phyloP scores from a whole-genome alignment of 768 basidiomycete species.

The Russula brevipes region DNA sequence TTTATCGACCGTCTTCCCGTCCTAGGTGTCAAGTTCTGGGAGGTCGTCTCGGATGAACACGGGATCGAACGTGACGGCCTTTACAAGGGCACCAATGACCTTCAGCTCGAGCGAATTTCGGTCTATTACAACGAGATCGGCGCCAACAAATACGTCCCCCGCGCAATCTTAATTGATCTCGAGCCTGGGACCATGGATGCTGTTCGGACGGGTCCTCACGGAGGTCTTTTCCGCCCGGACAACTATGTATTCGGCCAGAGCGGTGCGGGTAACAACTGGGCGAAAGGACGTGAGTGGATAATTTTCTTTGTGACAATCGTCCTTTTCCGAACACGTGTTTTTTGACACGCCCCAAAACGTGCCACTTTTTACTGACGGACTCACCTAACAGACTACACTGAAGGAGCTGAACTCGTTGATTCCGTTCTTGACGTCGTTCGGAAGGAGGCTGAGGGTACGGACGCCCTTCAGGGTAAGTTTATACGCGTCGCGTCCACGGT shows the following conservation, averaged over 20 bases:
- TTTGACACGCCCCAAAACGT: slow-evolving; percentile 20
- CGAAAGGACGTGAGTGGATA: slow-evolving; percentile 86
- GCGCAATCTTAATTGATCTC: slow-evolving; percentile 94
- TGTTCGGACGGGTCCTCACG: slow-evolving; percentile 84
- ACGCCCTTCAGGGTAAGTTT: slow-evolving; percentile 89
- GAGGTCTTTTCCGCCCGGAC: slow-evolving; percentile 92
- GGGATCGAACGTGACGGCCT: slow-evolving; percentile 90
- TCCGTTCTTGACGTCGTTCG: slow-evolving; percentile 96
- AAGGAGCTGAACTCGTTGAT: slow-evolving; percentile 98
- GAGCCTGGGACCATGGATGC: slow-evolving; percentile 98
- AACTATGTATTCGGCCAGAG: slow-evolving; percentile 98
- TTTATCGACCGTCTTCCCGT: slow-evolving; percentile 16
- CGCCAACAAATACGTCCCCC: slow-evolving; percentile 95
- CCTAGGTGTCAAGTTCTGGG: slow-evolving; percentile 92
- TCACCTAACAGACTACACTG: slow-evolving; percentile 64
- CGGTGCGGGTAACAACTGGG: slow-evolving; percentile 99
- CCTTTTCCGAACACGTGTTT: slow-evolving; percentile 3
- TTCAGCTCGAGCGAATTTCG: slow-evolving; percentile 95
- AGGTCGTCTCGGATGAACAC: slow-evolving; percentile 97
- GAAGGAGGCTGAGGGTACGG: slow-evolving; percentile 97
- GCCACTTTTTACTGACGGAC: too few relatives aligned
- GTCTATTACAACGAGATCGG: slow-evolving; percentile 98
- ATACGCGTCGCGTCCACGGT: slow-evolving; percentile 17
- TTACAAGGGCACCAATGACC: slow-evolving; percentile 90
- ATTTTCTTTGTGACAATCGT: neutral